A percentile compares a stretch with the other conserved stretches of the same genome.
phyloP scores from a whole-genome alignment of 1,139 yeast genomes.

The Candida tetrigidarum region DNA sequence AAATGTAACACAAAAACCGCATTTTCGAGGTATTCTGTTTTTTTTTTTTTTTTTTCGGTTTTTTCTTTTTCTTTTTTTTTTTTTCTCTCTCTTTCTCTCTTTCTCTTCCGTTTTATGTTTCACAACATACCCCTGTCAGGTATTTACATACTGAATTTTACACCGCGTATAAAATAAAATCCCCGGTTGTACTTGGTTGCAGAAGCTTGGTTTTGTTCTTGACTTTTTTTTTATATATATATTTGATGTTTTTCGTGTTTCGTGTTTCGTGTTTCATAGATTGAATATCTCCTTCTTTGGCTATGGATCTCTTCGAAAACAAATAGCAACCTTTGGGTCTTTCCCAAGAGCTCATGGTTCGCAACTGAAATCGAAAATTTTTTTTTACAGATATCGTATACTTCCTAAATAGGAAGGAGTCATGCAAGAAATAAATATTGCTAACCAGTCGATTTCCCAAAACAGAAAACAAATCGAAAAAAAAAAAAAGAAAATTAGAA shows the following conservation, averaged over 20 bases:
- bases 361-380: background rate
- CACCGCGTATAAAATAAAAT: background rate
- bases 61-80: background rate
- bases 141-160: background rate
- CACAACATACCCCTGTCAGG: background rate
- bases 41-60: background rate
- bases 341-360: too few species aligned
- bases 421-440: background rate
- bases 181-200: too few species aligned
- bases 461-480: background rate
- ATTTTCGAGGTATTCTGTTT: background rate
- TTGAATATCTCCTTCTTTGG: background rate
- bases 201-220: too few species aligned
- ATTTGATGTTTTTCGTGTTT: too few species aligned
- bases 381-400: slow-evolving; percentile 1
- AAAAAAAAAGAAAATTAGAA: too few species aligned
- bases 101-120: background rate
- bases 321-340: too few species aligned
- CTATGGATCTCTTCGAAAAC: too few species aligned
- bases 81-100: background rate
- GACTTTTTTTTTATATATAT: too few species aligned
- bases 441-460: background rate
- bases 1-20: background rate
- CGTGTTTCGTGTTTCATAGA: background rate
- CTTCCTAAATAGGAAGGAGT: slow-evolving; percentile 1